These are phyloP conservation scores for Aspergillus tamarii DNA, from an alignment of 2,329 filamentous ascomycete species.

Conservation along the genomic window DNA sequence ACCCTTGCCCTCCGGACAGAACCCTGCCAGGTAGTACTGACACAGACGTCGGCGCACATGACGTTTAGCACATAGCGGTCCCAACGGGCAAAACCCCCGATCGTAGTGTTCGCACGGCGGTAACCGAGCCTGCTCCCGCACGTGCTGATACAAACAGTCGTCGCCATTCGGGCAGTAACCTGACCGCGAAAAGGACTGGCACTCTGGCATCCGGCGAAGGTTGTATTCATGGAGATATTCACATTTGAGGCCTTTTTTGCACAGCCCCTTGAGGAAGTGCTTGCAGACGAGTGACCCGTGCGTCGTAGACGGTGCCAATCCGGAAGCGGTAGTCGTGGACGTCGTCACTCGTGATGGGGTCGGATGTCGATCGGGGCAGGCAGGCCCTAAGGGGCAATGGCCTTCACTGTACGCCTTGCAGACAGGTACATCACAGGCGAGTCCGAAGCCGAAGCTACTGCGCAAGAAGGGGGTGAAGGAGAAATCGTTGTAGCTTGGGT, in stretches of 20 bases:
- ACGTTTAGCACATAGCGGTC: slow-evolving; percentile 82
- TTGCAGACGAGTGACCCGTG: slow-evolving; percentile 81
- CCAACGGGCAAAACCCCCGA: slow-evolving; percentile 89
- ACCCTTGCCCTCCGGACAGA: slow-evolving; percentile 79
- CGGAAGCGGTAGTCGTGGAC: slow-evolving; percentile 47
- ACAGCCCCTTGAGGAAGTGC: slow-evolving; percentile 95
- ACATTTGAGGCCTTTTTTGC: slow-evolving; percentile 96
- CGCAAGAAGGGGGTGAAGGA: slow-evolving; percentile 84
- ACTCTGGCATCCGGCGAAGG: slow-evolving; percentile 96
- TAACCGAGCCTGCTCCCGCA: slow-evolving; percentile 78
- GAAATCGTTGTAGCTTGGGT: slow-evolving; percentile 65
- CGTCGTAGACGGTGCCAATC: slow-evolving; percentile 44
- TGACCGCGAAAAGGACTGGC: slow-evolving; percentile 91
- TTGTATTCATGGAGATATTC: slow-evolving; percentile 99
- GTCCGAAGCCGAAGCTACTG: slow-evolving; percentile 79
- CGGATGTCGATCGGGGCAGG: slow-evolving; percentile 82
- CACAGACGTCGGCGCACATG: slow-evolving; percentile 84
- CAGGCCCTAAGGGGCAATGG: slow-evolving; percentile 81
- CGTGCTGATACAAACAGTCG: slow-evolving; percentile 91
- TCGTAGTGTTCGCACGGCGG: slow-evolving; percentile 90
- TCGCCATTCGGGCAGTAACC: slow-evolving; percentile 96
- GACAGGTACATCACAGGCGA: slow-evolving; percentile 75
- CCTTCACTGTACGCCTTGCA: slow-evolving; percentile 86
- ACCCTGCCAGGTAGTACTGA: slow-evolving; percentile 85
- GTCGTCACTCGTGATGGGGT: slow-evolving; percentile 50